Evolutionary conservation across 1,139 yeast species (phyloP).

Genomic region (Pichia sp.): DNA sequence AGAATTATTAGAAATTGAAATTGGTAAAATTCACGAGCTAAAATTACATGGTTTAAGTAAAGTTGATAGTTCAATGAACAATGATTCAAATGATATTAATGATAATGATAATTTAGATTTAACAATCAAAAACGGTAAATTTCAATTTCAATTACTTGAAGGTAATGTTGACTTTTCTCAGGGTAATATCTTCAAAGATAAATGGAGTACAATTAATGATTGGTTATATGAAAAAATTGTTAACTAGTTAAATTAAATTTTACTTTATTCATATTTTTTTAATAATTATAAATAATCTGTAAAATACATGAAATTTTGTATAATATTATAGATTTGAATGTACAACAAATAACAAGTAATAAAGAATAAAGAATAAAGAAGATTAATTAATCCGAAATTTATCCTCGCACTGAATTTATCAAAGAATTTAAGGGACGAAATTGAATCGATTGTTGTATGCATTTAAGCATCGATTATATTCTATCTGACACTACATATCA

Average conservation of each 20-base stretch:
- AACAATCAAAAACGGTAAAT: conserved; percentile 29
- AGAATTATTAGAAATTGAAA: conserved; percentile 54
- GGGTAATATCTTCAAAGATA: conserved; percentile 60
- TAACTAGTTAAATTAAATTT: conserved; percentile 28
- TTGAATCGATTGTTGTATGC: too few species aligned
- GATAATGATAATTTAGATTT: conserved; percentile 40
- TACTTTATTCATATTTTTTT: neutral
- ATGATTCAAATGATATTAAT: conserved; percentile 32
- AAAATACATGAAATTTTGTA: too few species aligned
- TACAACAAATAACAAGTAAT: too few species aligned
- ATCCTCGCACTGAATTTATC: too few species aligned
- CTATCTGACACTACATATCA: too few species aligned
- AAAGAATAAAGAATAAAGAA: too few species aligned
- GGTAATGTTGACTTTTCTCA: conserved; percentile 64
- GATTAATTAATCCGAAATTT: too few species aligned
- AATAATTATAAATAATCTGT: too few species aligned
- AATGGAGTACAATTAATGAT: conserved; percentile 52
- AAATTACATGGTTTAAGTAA: conserved; percentile 37
- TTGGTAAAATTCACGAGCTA: conserved; percentile 48
- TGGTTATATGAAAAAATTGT: conserved; percentile 77
- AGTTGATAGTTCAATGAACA: conserved; percentile 33
- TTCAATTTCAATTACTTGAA: conserved; percentile 61
- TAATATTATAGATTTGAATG: too few species aligned
- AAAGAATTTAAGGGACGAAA: too few species aligned
- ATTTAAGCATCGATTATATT: too few species aligned